Evolutionary conservation across 2,329 filamentous ascomycete species (phyloP), one percentile per base, ranked within the genome.

Genomic region (Amphichorda felina): DNA sequence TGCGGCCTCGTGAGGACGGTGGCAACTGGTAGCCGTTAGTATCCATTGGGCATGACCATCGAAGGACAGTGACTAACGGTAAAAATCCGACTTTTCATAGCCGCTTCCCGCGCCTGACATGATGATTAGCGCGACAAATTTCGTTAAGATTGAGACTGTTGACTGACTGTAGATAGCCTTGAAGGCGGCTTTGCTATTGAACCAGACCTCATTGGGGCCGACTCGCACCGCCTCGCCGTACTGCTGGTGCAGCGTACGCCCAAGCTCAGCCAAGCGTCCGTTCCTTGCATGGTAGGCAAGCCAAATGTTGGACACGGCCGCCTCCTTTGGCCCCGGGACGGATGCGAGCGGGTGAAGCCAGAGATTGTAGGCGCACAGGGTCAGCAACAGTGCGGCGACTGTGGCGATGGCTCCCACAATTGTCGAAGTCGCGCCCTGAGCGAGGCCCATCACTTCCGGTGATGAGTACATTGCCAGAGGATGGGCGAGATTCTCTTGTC

Each of bases 201-300:
- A 64, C 63, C 68, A 72, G 5, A 74, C 56, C 44, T 73, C 69
- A 24, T 70, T 60, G 0, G 70, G 70, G 0, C 65, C 65, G 7
- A 74, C 60, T 1, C 70, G 58, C n/a, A 75, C 70, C 3, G 60
- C 51, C 0, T 64, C 58, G 0, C 70, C 70, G 39, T 72, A 72
- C 9, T 39, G 47, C 0, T 43, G 39, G 37, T 72, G 69, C n/a
- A 73, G 41, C 0, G 50, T 54, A 44, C 53, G 58, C 1, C 60
- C 64, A 3, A 73, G 35, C 7, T 50, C 43, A 4, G 55, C 50
- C 45, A 65, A 56, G 2, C 50, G 53, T 0, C 69, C 69, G 25
- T 61, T 54, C 8, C 62, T 55, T 3, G 60, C 59, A 3, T 70
- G 59, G 9, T 55, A 54, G 1, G 62, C 68, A 27, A 67, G 58